A percentile compares a stretch with the other conserved stretches of the same genome.
Evolutionary conservation across 1,139 yeast species (phyloP).

Genomic region (Kodamaea fungicola): DNA sequence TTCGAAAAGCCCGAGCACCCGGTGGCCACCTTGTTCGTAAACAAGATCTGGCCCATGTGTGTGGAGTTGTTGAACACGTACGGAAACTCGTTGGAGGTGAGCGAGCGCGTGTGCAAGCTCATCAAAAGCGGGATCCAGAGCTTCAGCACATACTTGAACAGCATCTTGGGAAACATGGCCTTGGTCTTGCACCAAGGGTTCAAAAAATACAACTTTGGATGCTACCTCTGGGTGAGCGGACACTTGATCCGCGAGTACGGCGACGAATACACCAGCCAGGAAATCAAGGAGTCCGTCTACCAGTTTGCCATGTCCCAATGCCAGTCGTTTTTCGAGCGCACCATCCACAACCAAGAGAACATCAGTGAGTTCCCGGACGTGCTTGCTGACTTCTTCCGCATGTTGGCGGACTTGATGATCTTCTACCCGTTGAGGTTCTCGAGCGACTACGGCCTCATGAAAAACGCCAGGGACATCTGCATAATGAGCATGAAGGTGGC

Average conservation of each 20-base stretch:
- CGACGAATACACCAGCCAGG: constrained; percentile 47
- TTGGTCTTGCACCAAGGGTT: constrained; percentile 65
- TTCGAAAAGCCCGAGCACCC: constrained; percentile 44
- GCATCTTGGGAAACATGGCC: constrained; percentile 64
- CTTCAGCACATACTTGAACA: constrained; percentile 60
- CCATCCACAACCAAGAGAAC: constrained; percentile 18
- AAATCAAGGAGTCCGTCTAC: constrained; percentile 40
- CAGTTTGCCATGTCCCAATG: constrained; percentile 49
- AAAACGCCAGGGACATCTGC: constrained; percentile 59
- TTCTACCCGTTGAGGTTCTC: constrained; percentile 71
- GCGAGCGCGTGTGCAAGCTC: constrained; percentile 73
- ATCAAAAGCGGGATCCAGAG: constrained; percentile 65
- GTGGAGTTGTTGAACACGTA: constrained; percentile 47
- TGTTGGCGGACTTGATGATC: constrained; percentile 77
- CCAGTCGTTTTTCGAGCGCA: constrained; percentile 33
- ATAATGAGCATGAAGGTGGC: constrained; percentile 50
- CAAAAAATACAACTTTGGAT: constrained; percentile 65
- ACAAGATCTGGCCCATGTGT: constrained; percentile 57
- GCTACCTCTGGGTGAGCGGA: constrained; percentile 91
- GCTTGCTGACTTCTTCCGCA: constrained; percentile 83
- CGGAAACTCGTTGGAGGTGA: constrained; percentile 55
- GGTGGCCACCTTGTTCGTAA: constrained; percentile 54
- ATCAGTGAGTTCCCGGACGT: constrained; percentile 61
- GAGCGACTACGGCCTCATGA: constrained; percentile 51
- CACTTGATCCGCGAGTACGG: constrained; percentile 75